Evolutionary conservation across 2,329 filamentous ascomycete genomes (phyloP), one percentile per base, ranked within the genome.

Genomic region (Coleophoma crateriformis): DNA sequence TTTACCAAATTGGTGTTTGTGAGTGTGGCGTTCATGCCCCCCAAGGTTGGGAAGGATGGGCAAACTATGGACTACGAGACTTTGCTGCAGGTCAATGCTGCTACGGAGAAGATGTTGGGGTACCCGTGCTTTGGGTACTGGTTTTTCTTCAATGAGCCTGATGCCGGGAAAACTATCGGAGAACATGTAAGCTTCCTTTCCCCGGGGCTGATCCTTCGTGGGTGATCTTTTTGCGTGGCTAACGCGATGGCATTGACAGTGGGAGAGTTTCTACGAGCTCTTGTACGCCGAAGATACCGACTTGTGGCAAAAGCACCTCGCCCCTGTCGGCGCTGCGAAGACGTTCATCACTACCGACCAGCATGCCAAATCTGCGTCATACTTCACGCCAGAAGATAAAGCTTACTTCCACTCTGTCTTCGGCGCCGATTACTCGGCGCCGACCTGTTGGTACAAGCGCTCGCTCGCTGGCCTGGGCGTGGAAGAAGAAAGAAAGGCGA

Each of bases 71-170:
- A 58, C 34, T 10, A 48, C 14, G 44, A 49, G 17, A 43, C 19
- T 3, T 3, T 49, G 14, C 17, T 44, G 14, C 20, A 14, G 10
- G 11, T 58, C 13, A 59, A 61, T 45, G 19, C 15, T 7, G 22
- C 15, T 22, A 51, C 53, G 15, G 48, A 51, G 35, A 12, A 45
- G 43, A 45, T 11, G 3, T 33, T 48, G 3, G 58, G 59, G 14
- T 61, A 50, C 50, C 50, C 54, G 7, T 32, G 42, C 3, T 50
- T 52, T 41, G 59, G 57, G 7, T 60, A 60, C 47, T 52, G 47
- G 50, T 34, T 49, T 12, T 57, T 53, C 10, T 48, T 61, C 20
- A 47, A 50, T 14, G 47, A 43, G 8, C 33, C 41, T 8, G 51
- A 41, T 13, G 51, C 53, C 5, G 53, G 47, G 13, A 52, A 45